A percentile compares a stretch with the other conserved stretches of the same genome.
Conservation (phyloP, 306 rosid genomes). For the Prunus salicina region DNA sequence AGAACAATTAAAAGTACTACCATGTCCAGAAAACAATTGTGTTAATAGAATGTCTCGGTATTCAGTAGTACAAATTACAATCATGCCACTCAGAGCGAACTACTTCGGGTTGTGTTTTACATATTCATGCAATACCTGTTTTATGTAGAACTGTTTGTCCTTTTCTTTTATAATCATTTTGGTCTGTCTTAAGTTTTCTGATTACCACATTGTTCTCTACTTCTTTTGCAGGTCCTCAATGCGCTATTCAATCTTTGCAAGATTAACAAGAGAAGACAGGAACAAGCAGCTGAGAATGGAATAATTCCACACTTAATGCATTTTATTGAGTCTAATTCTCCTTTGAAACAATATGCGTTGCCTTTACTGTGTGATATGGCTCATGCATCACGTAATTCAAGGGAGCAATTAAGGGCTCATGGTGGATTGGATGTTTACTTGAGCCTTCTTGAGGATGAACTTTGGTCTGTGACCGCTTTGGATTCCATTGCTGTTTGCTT, state of each 20-base stretch:
- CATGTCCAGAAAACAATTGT: not conserved
- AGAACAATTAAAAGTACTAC: not conserved
- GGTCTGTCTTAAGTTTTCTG: not conserved
- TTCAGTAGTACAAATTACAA: not conserved
- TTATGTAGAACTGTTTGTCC: not conserved
- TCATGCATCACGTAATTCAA: conserved; percentile 97
- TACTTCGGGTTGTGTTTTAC: not conserved
- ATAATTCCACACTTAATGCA: conserved; percentile 97
- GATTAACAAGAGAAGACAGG: conserved; percentile 99
- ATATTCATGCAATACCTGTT: not conserved
- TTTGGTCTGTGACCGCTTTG: conserved; percentile 96
- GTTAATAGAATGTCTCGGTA: not conserved
- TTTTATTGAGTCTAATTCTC: conserved; percentile 87
- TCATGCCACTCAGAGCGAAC: not conserved
- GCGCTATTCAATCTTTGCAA: conserved; percentile 96
- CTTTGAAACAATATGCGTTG: conserved; percentile 78
- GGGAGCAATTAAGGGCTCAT: conserved; percentile 98
- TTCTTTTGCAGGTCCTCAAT: conserved; percentile 65
- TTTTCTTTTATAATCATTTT: not conserved
- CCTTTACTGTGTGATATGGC: conserved; percentile 99
- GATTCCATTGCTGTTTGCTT: conserved; percentile 97
- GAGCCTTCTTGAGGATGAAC: conserved; percentile 91
- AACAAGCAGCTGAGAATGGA: conserved; percentile 99
- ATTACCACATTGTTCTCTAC: conserved; percentile 12
- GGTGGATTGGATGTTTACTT: conserved; percentile 98